Base-by-base conservation (phyloP, 2,329 filamentous ascomycete genomes). In the Nothopassalora personata region DNA sequence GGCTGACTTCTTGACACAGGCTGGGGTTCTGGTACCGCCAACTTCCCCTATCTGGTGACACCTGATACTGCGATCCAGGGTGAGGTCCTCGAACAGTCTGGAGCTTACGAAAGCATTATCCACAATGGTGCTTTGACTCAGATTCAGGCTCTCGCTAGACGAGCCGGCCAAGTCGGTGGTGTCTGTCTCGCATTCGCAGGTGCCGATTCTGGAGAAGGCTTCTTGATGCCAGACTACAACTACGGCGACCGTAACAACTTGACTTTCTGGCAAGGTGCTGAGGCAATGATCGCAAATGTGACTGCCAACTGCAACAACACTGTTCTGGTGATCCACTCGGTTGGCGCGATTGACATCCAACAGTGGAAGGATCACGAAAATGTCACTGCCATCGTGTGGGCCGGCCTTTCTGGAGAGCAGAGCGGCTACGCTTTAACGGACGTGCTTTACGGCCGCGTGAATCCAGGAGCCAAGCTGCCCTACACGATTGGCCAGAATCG, bases 231-330 rank as follows among this genome's bases (percentile, higher is more conserved):
- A 0, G 92, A 93, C 62, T 87, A 85, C 56, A 97, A 97, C 71
- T 79, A 81, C 30, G 93, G 93, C 57, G 93, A 97, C 73, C 87
- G 93, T 58, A 91, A 91, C 69, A 97, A 97, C 87, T 89, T 53
- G 62, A 67, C 64, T 48, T 64, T 57, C 55, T 68, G 54, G 64
- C 66, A 59, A 59, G 61, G 58, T 28, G 63, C 66, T 11, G 64
- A 67, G 28, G 60, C 56, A 9, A 64, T 71, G 18, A 60, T 71
- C n/a, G 59, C 39, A 11, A 69, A 68, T 54, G 64, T 71, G 18
- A 68, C 69, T n/a, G 55, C 57, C 4, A 61, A 69, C 47, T 69
- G 68, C 60, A 66, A 62, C 18, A 80, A 82, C 36, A 88, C 91
- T 0, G 79, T 97, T n/a, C 91, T 96, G 1, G 85, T 97, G 5